Percentiles rank a stretch among this genome's conserved stretches.
Conservation (phyloP, 306 rosid species). For the Malus sylvestris region DNA sequence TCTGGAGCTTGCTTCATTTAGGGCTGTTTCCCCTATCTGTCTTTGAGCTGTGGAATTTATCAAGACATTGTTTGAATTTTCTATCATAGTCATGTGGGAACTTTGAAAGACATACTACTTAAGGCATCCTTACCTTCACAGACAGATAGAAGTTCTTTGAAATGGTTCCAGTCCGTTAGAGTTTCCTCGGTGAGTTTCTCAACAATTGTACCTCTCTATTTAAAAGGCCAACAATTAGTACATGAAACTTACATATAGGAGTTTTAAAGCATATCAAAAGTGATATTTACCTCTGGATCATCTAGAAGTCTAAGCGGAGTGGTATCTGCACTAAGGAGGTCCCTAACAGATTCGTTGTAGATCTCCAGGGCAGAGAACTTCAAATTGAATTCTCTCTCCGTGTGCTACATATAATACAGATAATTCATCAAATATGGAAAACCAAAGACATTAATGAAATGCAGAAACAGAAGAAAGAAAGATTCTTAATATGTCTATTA, state of each 20-base stretch:
- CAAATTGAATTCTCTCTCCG: slow-evolving; percentile 68
- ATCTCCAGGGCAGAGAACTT: slow-evolving; percentile 94
- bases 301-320: slow-evolving; percentile 92
- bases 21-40: slow-evolving; percentile 93
- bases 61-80: slow-evolving; percentile 10
- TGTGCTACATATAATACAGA: slow-evolving; percentile 46
- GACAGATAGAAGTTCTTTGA: slow-evolving; percentile 64
- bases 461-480: neutral
- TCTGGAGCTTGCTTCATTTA: slow-evolving; percentile 98
- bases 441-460: slow-evolving; percentile 12
- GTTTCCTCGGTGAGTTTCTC: slow-evolving; percentile 90
- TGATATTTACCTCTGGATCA: slow-evolving; percentile 85
- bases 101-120: slow-evolving; percentile 16
- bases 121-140: slow-evolving; percentile 66
- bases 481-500: neutral
- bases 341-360: slow-evolving; percentile 95
- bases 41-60: slow-evolving; percentile 64
- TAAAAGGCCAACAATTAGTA: slow-evolving; percentile 29
- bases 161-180: slow-evolving; percentile 75
- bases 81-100: slow-evolving; percentile 8
- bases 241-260: slow-evolving; percentile 3
- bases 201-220: slow-evolving; percentile 89
- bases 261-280: slow-evolving; percentile 15
- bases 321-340: slow-evolving; percentile 78
- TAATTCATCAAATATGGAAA: slow-evolving; percentile 18